Conservation (phyloP, 371 early-diverging fungal species). For the Capniomyces stellatus region DNA sequence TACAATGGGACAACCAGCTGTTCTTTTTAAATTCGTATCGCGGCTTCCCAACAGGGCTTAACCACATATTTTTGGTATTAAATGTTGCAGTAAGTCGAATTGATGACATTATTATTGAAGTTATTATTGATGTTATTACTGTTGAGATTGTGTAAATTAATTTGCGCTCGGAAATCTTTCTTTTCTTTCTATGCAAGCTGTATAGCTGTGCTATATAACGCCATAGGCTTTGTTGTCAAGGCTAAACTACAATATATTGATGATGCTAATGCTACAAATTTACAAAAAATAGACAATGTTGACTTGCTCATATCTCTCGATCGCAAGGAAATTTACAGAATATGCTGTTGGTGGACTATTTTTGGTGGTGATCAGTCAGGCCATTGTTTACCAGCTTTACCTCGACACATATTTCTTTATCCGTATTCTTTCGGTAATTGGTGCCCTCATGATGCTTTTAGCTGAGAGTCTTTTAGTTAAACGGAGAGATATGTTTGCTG, state of each 20-base stretch:
- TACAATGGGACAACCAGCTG: conserved; percentile 78
- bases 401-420: conserved; percentile 79
- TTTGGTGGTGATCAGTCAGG: conserved; percentile 64
- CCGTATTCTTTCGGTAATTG: conserved; percentile 78
- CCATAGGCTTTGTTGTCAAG: too few species aligned
- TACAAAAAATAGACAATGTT: conserved; percentile 64
- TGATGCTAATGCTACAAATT: too few species aligned
- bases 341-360: conserved; percentile 63
- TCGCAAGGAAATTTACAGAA: conserved; percentile 56
- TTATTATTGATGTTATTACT: too few species aligned
- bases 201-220: too few species aligned
- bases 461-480: conserved; percentile 51
- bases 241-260: too few species aligned
- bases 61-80: conserved; percentile 61
- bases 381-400: conserved; percentile 80
- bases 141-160: conserved; percentile 24
- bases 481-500: conserved; percentile 66
- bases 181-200: not conserved
- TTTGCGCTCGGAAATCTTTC: not conserved
- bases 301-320: conserved; percentile 52
- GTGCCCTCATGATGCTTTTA: conserved; percentile 88
- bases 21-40: conserved; percentile 57
- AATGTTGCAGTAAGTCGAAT: conserved; percentile 36
- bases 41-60: conserved; percentile 52
- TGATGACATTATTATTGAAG: not conserved